These are phyloP conservation scores for Ganoderma sp. DNA, from an alignment of 1,284 basidiomycete genomes.

Conservation along the genomic window DNA sequence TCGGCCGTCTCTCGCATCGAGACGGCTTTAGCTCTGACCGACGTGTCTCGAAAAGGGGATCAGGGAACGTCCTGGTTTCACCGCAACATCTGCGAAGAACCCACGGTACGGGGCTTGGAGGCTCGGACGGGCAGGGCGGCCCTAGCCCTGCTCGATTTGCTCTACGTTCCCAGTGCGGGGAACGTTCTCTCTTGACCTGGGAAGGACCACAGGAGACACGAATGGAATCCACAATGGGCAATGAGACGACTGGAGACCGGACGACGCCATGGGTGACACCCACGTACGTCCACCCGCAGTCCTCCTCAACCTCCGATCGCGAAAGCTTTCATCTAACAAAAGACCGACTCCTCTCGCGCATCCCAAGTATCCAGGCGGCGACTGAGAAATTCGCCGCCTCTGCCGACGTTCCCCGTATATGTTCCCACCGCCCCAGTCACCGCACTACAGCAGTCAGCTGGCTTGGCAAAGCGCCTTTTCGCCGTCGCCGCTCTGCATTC, in stretches of 20 bases:
- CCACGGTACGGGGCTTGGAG: slow-evolving; percentile 19
- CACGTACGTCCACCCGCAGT: slow-evolving; percentile 5
- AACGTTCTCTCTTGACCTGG: not conserved
- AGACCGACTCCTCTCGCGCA: not conserved
- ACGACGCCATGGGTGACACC: not conserved
- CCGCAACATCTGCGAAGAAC: slow-evolving; percentile 28
- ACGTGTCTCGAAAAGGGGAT: not conserved
- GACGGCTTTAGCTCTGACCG: not conserved
- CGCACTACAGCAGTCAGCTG: not conserved
- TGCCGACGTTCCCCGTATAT: not conserved
- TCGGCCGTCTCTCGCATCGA: not conserved
- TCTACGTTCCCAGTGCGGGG: slow-evolving; percentile 19
- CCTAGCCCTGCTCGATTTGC: slow-evolving; percentile 14
- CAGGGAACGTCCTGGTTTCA: slow-evolving; percentile 23
- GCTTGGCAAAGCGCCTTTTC: slow-evolving; percentile 4
- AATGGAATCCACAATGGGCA: not conserved
- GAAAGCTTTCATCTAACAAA: slow-evolving; percentile 4
- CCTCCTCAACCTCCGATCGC: not conserved
- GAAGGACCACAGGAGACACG: not conserved
- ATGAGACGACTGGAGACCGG: not conserved
- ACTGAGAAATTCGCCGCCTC: not conserved
- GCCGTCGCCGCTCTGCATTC: slow-evolving; percentile 1
- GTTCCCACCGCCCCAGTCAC: not conserved
- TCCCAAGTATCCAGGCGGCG: not conserved
- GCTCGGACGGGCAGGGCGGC: slow-evolving; percentile 15